Evolutionary conservation across 2,329 filamentous ascomycete genomes (phyloP).

Genomic region (Microdochium bolleyi): DNA sequence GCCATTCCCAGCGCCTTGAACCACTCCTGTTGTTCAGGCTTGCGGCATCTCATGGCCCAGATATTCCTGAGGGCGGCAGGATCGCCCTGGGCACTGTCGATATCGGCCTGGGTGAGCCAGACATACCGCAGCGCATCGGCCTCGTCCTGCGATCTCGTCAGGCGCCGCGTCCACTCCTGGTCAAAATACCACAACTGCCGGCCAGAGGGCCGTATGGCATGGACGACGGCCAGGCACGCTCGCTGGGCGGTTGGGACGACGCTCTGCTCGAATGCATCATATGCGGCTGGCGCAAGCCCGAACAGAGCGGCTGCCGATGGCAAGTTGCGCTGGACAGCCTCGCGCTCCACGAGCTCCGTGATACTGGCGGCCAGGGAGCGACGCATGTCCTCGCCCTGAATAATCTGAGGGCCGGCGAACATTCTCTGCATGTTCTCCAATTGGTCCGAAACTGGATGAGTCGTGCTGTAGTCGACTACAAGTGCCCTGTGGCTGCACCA

Average conservation of each 20-base stretch:
- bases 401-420: neutral
- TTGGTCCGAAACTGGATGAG: neutral
- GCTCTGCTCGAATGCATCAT: neutral
- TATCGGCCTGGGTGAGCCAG: no score
- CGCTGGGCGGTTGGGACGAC: neutral
- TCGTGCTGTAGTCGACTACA: neutral
- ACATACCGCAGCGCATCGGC: no score
- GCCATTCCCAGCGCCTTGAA: no score
- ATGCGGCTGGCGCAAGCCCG: neutral
- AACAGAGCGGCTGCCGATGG: neutral
- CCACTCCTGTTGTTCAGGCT: no score
- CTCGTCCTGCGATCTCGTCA: neutral
- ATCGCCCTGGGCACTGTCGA: no score
- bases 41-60: no score
- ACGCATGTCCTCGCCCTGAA: neutral
- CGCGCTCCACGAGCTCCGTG: neutral
- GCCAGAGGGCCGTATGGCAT: neutral
- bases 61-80: no score
- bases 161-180: neutral
- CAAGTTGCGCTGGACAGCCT: neutral
- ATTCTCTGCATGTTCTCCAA: neutral
- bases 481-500: neutral
- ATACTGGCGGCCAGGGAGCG: neutral
- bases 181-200: neutral
- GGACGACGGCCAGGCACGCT: neutral